Evolutionary conservation across 495 filamentous ascomycete species (phyloP).

Genomic region (Hypoxylon trugodes): DNA sequence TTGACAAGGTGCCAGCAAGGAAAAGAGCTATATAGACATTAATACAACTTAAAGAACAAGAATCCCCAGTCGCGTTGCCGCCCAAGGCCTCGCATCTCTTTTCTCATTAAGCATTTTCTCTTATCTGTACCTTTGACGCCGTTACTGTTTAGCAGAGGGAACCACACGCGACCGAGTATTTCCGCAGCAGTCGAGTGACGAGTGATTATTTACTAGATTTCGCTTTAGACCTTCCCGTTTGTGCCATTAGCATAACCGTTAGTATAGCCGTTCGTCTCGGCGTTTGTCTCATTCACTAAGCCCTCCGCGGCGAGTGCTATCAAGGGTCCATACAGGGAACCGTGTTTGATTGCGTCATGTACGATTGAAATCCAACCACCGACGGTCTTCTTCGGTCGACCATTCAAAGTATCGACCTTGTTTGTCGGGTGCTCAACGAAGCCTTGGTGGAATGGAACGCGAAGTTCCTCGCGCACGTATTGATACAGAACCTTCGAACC

Average conservation of each 20-base stretch:
- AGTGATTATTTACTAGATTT: background rate
- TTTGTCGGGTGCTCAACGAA: constrained; percentile 53
- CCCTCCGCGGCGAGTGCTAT: constrained; percentile 31
- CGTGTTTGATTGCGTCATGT: constrained; percentile 42
- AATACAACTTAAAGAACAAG: constrained; percentile 15
- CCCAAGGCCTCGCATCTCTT: background rate
- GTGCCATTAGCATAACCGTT: background rate
- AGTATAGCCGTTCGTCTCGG: constrained; percentile 8
- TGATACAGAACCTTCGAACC: constrained; percentile 51
- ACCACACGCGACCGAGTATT: background rate
- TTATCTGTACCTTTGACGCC: background rate
- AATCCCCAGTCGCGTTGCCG: background rate
- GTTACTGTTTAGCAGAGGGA: background rate
- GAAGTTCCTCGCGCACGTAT: constrained; percentile 52
- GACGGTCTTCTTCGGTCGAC: constrained; percentile 31
- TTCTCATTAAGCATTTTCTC: background rate
- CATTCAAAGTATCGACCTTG: constrained; percentile 22
- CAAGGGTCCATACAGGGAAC: constrained; percentile 36
- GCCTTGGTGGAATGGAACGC: constrained; percentile 55
- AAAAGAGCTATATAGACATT: constrained; percentile 18
- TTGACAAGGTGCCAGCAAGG: constrained; percentile 8
- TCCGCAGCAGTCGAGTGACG: background rate
- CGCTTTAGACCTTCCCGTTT: constrained; percentile 16
- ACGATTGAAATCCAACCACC: constrained; percentile 43
- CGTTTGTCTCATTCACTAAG: constrained; percentile 18